Percentiles rank a stretch among this genome's conserved stretches.
These are phyloP conservation scores for Aspergillus sp. DNA, from an alignment of 2,329 filamentous ascomycete genomes.

Conservation along the genomic window DNA sequence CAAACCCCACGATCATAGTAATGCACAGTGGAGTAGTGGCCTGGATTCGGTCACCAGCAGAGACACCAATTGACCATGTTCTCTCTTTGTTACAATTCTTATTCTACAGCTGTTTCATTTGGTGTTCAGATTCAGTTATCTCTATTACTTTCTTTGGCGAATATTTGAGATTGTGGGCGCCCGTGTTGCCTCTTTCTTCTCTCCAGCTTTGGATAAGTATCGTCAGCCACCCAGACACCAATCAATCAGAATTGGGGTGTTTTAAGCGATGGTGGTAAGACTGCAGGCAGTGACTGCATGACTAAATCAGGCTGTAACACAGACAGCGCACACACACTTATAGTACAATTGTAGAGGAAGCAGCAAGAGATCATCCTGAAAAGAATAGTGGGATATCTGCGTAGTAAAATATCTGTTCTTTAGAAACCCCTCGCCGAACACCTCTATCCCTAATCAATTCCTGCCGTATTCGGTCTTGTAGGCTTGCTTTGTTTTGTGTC, in stretches of 20 bases:
- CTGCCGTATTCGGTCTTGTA: not conserved
- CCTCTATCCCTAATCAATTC: conserved; percentile 5
- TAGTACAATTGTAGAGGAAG: not conserved
- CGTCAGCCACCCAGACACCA: not conserved
- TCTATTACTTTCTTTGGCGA: not conserved
- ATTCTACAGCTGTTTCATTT: not conserved
- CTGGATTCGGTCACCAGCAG: conserved; percentile 27
- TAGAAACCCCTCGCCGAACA: conserved; percentile 6
- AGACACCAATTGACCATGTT: conserved; percentile 9
- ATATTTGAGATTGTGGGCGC: not conserved
- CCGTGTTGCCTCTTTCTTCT: not conserved
- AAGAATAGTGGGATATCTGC: conserved; percentile 10
- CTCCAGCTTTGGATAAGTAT: not conserved
- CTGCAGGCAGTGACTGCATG: not conserved
- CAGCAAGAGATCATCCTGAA: conserved; percentile 1
- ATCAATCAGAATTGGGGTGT: not conserved
- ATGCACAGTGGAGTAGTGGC: conserved; percentile 20
- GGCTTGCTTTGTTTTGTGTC: not conserved
- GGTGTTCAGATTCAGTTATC: not conserved
- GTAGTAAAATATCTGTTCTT: conserved; percentile 1
- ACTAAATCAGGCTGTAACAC: not conserved
- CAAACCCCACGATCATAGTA: conserved; percentile 16
- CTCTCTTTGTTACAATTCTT: conserved; percentile 3
- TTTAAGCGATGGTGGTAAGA: not conserved
- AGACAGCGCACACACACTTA: not conserved